These are phyloP conservation scores for Tritrichomonas foetus DNA, from an alignment of 208 protist species.

Conservation along the genomic window DNA sequence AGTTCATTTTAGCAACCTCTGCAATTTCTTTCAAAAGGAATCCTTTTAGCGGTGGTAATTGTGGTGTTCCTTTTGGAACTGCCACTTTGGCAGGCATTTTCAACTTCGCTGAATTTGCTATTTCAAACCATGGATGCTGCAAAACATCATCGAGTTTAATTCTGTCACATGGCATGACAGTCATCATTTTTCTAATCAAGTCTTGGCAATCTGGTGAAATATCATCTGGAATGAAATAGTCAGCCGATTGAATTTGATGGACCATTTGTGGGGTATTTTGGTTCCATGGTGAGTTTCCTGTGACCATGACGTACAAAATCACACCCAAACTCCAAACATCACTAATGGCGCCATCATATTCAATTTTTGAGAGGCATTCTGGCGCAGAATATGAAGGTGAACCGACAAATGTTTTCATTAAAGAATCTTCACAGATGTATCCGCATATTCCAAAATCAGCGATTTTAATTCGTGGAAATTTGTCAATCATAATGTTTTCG, in stretches of 20 bases:
- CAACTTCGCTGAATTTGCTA: background rate
- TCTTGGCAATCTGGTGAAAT: background rate
- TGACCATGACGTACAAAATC: background rate
- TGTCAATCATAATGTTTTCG: background rate
- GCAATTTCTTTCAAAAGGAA: no score
- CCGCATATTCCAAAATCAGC: background rate
- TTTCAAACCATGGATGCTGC: background rate
- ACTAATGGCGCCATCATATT: background rate
- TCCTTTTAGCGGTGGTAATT: no score
- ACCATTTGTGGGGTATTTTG: background rate
- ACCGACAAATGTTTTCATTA: background rate
- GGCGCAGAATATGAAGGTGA: background rate
- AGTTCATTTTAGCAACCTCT: no score
- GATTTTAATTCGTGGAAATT: background rate
- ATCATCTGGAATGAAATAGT: background rate
- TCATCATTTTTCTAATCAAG: background rate
- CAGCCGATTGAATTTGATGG: background rate
- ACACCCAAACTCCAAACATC: slow-evolving; percentile 37
- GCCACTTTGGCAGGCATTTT: no score
- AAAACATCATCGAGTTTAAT: background rate
- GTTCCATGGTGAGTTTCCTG: background rate
- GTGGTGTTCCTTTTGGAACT: no score
- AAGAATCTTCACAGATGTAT: background rate
- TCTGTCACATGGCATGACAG: background rate
- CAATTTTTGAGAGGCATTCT: background rate